Base-by-base conservation (phyloP, 805 yeast species). In the Candida takata region DNA sequence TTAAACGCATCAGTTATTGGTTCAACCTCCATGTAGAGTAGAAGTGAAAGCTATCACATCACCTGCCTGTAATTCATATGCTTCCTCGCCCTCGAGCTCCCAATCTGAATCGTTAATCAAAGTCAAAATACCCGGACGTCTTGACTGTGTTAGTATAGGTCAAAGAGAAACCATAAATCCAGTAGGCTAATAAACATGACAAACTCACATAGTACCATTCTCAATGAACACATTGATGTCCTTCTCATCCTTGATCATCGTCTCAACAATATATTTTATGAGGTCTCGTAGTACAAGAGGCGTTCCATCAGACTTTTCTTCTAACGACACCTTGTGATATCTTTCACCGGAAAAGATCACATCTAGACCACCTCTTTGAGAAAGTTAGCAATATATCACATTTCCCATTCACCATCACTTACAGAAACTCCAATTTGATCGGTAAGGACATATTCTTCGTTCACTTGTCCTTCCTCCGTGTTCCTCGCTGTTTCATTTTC, bases 41-140 rank as follows among this genome's bases (percentile, higher is more conserved):
- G 95, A 83, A 2, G 97, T 90, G 52, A 90, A 90, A 3, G 94
- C 77, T 27, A 90, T 70, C 16, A 74, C 67, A 57, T 90, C 98
- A 10, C 83, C 79, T 32, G 71, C 61, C 57, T 84, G 82, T 12
- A 92, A 57, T n/a, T 67, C 75, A 51, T 87, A 87, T 8, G 74
- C 81, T 48, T 84, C 87, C 58, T 80, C 87, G 9, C 86, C 97
- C 56, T 87, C 95, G 11, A 90, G 61, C 52, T 90, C 98, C 97
- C 97, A 90, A 61, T 90, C 98, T 0, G 95, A 78, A 55, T 90
- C 97, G 53, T 90, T 90, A 43, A 90, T 82, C 37, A 90, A 68
- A 8, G 92, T 95, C 42, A 90, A 64, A 31, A 90, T 85, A 3
- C 98, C 98, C 0, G 97, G 95, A 34, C 97, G 75, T 11, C 86